Percentiles rank a stretch among this genome's conserved stretches.
These are phyloP conservation scores for Scheffersomyces coipomensis DNA, from an alignment of 805 yeast genomes.

Conservation along the genomic window DNA sequence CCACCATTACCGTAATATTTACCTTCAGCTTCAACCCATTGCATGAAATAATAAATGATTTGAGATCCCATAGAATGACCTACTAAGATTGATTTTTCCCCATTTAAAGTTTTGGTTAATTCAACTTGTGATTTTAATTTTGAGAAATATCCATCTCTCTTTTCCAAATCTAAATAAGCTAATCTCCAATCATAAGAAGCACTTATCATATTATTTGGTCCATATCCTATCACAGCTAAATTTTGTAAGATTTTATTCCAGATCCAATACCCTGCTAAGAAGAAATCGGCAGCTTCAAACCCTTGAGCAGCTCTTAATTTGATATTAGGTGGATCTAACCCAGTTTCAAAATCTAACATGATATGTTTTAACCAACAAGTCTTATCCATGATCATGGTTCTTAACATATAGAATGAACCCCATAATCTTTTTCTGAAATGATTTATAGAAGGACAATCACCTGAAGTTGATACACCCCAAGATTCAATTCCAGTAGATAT, in stretches of 20 bases:
- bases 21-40: constrained; percentile 96
- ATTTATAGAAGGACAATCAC: constrained; percentile 76
- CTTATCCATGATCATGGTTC: constrained; percentile 89
- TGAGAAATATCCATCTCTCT: constrained; percentile 81
- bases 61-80: constrained; percentile 99
- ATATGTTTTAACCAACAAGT: constrained; percentile 91
- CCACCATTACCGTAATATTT: constrained; percentile 89
- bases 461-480: constrained; percentile 79
- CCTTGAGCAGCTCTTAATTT: constrained; percentile 91
- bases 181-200: constrained; percentile 98
- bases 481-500: constrained; percentile 92
- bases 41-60: constrained; percentile 79
- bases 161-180: constrained; percentile 83
- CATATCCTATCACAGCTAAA: constrained; percentile 90
- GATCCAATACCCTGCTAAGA: constrained; percentile 97
- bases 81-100: constrained; percentile 70
- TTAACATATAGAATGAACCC: constrained; percentile 96
- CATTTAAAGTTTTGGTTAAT: constrained; percentile 44
- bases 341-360: constrained; percentile 86
- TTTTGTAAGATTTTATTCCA: constrained; percentile 97
- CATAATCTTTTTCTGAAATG: constrained; percentile 91
- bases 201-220: constrained; percentile 82
- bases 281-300: constrained; percentile 94
- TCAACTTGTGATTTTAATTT: constrained; percentile 76
- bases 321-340: constrained; percentile 85